phyloP scores from a whole-genome alignment of 2,329 filamentous ascomycete genomes.

The Leptographium wingfieldii region DNA sequence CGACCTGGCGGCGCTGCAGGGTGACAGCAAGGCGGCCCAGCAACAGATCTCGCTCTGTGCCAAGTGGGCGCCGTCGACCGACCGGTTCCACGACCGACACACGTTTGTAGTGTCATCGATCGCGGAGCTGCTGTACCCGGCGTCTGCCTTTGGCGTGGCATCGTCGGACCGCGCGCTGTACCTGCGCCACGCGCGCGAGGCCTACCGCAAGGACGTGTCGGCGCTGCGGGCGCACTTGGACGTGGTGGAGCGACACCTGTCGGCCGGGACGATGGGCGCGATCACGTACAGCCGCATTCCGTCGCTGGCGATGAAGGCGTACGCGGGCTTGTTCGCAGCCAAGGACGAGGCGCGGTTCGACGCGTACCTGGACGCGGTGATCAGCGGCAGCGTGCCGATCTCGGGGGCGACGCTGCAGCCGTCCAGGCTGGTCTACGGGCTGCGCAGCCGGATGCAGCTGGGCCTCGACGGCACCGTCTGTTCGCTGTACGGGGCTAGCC shows the following conservation, averaged over 20 bases:
- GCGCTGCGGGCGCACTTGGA: constrained; percentile 39
- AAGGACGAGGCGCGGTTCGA: constrained; percentile 39
- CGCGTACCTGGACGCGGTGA: constrained; percentile 35
- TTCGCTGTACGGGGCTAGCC: too few relatives aligned
- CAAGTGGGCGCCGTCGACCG: constrained; percentile 47
- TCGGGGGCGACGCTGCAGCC: constrained; percentile 44
- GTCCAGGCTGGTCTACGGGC: constrained; percentile 28
- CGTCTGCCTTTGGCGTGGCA: constrained; percentile 13
- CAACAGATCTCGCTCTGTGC: constrained; percentile 40
- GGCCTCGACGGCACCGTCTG: too few relatives aligned
- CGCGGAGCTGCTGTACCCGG: constrained; percentile 38
- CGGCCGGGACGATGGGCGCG: constrained; percentile 28
- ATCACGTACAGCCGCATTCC: constrained; percentile 47
- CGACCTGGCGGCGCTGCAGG: constrained; percentile 30
- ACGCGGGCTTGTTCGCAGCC: constrained; percentile 32
- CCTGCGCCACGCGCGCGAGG: constrained; percentile 39
- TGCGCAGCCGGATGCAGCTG: too few relatives aligned
- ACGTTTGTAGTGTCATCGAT: constrained; percentile 45
- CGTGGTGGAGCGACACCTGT: constrained; percentile 39
- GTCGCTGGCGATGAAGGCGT: constrained; percentile 42
- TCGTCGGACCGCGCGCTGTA: constrained; percentile 31
- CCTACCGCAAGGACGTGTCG: constrained; percentile 38
- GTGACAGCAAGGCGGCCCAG: constrained; percentile 23
- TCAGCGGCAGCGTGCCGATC: constrained; percentile 33
- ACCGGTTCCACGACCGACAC: constrained; percentile 43